A percentile compares a stretch with the other conserved stretches of the same genome.
Conservation (phyloP, 176 grass and related monocot species). For the Saccharum officinarum region DNA sequence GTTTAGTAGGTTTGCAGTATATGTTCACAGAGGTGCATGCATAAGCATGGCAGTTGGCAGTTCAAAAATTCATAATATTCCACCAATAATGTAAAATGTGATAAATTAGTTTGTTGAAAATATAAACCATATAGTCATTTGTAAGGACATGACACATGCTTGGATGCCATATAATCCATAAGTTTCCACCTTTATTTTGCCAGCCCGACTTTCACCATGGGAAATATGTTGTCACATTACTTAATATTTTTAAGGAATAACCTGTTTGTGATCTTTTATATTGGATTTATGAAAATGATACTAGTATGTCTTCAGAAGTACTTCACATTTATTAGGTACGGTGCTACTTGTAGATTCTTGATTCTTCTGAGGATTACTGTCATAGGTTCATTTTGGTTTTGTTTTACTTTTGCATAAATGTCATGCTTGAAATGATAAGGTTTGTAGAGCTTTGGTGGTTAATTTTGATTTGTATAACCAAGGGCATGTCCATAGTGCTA, state of each 20-base stretch:
- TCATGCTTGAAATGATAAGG: not conserved
- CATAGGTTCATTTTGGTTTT: not conserved
- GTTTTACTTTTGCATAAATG: too few relatives aligned
- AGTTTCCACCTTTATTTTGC: not conserved
- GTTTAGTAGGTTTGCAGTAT: not conserved
- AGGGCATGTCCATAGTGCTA: not conserved
- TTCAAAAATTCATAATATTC: slow-evolving; percentile 3
- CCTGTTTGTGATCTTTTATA: not conserved
- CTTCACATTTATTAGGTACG: not conserved
- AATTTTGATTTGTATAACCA: not conserved
- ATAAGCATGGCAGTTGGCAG: not conserved
- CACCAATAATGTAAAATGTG: not conserved
- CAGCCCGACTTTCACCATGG: not conserved
- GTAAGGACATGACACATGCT: not conserved
- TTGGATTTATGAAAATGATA: not conserved
- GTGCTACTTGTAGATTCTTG: not conserved
- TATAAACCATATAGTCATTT: not conserved
- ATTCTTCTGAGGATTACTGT: not conserved
- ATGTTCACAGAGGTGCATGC: not conserved
- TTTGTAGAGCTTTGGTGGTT: not conserved
- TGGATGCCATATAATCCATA: not conserved
- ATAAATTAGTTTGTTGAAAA: not conserved
- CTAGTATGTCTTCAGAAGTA: not conserved
- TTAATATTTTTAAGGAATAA: not conserved
- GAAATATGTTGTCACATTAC: not conserved